phyloP scores from a whole-genome alignment of 1,284 basidiomycete species.

The Malassezia japonica region DNA sequence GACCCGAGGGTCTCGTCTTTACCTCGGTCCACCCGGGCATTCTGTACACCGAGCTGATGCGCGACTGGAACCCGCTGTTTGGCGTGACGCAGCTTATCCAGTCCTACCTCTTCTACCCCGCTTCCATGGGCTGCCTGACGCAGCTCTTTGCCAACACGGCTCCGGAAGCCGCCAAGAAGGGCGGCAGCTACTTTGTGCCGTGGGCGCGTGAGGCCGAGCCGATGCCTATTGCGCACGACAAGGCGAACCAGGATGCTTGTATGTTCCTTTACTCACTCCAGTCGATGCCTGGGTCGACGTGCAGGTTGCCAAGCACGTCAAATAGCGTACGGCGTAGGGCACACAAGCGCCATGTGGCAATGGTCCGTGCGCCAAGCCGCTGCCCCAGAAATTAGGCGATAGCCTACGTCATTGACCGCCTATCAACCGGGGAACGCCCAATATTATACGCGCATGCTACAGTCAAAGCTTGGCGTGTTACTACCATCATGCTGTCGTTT shows the following conservation, averaged over 20 bases:
- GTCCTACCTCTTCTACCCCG: conserved; percentile 7
- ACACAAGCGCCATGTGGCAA: too few relatives aligned
- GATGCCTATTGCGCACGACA: conserved; percentile 17
- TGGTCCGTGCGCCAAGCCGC: too few relatives aligned
- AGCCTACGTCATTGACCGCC: too few relatives aligned
- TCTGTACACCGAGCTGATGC: conserved; percentile 14
- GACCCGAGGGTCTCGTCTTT: conserved; percentile 18
- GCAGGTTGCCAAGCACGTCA: conserved; percentile 20
- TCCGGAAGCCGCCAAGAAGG: conserved; percentile 13
- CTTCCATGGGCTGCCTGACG: conserved; percentile 23
- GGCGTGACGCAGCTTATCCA: not conserved
- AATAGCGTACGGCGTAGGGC: too few relatives aligned
- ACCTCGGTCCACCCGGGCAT: conserved; percentile 25
- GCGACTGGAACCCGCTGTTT: not conserved
- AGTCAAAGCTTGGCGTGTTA: too few relatives aligned
- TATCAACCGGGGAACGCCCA: too few relatives aligned
- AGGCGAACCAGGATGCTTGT: conserved; percentile 2
- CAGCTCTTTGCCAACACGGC: conserved; percentile 27
- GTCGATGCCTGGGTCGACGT: conserved; percentile 27
- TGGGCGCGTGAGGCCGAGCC: conserved; percentile 20
- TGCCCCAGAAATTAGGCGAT: too few relatives aligned
- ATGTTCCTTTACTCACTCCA: not conserved
- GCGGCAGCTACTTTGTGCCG: conserved; percentile 25
- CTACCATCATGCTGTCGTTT: not conserved
- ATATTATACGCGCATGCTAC: too few relatives aligned